Evolutionary conservation across 148 eudicot species (phyloP).

Genomic region (Persicaria tinctoria): DNA sequence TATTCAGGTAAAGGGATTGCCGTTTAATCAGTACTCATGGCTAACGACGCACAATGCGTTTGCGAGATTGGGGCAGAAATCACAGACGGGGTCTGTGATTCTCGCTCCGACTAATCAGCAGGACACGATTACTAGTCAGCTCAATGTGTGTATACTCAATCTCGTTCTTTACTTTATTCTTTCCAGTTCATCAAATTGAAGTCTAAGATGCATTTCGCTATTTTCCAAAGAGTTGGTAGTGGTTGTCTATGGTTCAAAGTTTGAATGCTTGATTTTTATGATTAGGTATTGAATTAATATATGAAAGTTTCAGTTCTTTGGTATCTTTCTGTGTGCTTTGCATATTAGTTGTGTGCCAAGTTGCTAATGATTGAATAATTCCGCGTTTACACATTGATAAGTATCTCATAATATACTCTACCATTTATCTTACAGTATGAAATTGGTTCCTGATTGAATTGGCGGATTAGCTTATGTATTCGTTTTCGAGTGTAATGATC

Average conservation of each 20-base stretch:
- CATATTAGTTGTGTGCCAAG: no score
- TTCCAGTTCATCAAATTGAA: background rate
- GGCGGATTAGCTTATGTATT: no score
- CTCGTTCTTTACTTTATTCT: background rate
- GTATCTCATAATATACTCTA: background rate
- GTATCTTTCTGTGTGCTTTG: no score
- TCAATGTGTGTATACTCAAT: conserved; percentile 37
- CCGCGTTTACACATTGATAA: background rate
- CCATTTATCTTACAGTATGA: no score
- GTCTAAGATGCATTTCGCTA: background rate
- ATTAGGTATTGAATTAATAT: background rate
- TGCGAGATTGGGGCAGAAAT: conserved; percentile 58
- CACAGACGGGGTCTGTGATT: conserved; percentile 57
- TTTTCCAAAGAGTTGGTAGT: conserved; percentile 1
- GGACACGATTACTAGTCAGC: conserved; percentile 78
- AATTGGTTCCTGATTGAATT: no score
- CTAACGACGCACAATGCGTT: conserved; percentile 87
- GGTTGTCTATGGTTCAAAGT: background rate
- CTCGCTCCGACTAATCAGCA: conserved; percentile 79
- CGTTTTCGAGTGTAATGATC: no score
- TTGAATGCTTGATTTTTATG: background rate
- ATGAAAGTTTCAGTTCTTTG: background rate
- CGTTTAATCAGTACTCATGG: conserved; percentile 85
- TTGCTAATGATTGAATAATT: background rate
- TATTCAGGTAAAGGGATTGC: conserved; percentile 63